Evolutionary conservation across 306 rosid genomes (phyloP), one percentile per base, ranked within the genome.

Genomic region (Hylodesmum podocarpum): DNA sequence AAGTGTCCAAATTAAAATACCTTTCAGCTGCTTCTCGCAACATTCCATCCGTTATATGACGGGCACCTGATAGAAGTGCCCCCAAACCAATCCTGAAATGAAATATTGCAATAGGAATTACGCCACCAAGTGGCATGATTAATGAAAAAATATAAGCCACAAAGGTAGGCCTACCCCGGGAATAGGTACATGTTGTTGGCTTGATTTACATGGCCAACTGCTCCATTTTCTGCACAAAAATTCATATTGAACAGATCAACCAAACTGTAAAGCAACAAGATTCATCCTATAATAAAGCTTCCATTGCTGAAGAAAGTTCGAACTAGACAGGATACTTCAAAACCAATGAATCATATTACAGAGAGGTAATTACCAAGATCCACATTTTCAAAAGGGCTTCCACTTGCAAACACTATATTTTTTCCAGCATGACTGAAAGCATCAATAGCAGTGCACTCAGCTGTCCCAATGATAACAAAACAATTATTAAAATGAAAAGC

Each of bases 101-200:
- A 53, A 59, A 70, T 53, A 73, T 66, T 62, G 63, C 58, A 49
- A 40, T 79, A 59, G 41, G 72, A 10, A 53, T 70, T 50, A 63
- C 6, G 19, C 59, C 73, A 66, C 39, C 21, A 67, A 37, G 18
- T 65, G 53, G 29, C 14, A 71, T 24, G n/a, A 14, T 67, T 62
- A 4, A 21, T 2, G 36, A 66, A 76, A 66, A 53, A 75, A 14
- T 16, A 10, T 21, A 40, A 59, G 74, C 70, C 61, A 63, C 50
- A 65, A 66, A 84, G 59, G 73, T 91, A 86, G 61, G 85, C 94
- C 64, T 75, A 75, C 80, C 97, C 97, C 24, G 97, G 97, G 77
- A 93, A 93, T 70, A 93, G 84, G 83, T 93, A 93, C 97, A 93
- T 90, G 83, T 93, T 93, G 85, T 93, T 93, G 78, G 97, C 97